Percentiles rank a stretch among this genome's conserved stretches.
These are phyloP conservation scores for Penicillium sp. DNA, from an alignment of 2,329 filamentous ascomycete genomes.

Conservation along the genomic window DNA sequence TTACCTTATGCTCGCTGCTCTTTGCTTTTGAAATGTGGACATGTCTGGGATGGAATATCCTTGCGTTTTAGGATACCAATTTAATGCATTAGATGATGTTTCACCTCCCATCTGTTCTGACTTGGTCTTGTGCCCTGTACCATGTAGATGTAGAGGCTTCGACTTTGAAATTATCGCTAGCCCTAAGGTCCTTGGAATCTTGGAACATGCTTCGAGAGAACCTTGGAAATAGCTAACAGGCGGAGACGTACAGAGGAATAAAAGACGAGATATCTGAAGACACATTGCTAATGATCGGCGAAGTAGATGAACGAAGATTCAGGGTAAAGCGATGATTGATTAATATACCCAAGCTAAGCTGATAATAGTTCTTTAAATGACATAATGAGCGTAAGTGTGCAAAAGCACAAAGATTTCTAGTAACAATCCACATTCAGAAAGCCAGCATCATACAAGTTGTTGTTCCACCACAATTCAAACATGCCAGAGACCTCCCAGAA, in stretches of 20 bases:
- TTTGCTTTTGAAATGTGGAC: conserved; percentile 10
- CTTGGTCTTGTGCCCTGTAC: not conserved
- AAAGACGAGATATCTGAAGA: not conserved
- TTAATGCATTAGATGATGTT: conserved; percentile 4
- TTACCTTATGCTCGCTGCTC: not conserved
- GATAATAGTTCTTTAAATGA: not conserved
- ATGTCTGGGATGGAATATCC: conserved; percentile 19
- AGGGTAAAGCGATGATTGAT: not conserved
- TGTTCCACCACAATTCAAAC: not conserved
- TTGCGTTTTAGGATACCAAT: conserved; percentile 2
- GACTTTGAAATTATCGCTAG: too few relatives aligned
- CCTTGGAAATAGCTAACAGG: too few relatives aligned
- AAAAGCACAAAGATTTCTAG: conserved; percentile 9
- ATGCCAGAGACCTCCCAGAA: not conserved
- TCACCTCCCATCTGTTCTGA: not conserved
- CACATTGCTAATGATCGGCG: not conserved
- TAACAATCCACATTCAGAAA: conserved; percentile 7
- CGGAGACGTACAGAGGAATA: too few relatives aligned
- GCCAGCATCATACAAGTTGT: conserved; percentile 3
- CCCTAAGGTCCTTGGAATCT: too few relatives aligned
- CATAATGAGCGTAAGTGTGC: conserved; percentile 16
- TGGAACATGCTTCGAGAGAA: too few relatives aligned
- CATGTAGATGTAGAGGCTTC: too few relatives aligned
- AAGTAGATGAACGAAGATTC: not conserved
- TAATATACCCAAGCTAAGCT: not conserved